Evolutionary conservation across 1,139 yeast species (phyloP).

Genomic region (Debaryomycetaceae sp.): DNA sequence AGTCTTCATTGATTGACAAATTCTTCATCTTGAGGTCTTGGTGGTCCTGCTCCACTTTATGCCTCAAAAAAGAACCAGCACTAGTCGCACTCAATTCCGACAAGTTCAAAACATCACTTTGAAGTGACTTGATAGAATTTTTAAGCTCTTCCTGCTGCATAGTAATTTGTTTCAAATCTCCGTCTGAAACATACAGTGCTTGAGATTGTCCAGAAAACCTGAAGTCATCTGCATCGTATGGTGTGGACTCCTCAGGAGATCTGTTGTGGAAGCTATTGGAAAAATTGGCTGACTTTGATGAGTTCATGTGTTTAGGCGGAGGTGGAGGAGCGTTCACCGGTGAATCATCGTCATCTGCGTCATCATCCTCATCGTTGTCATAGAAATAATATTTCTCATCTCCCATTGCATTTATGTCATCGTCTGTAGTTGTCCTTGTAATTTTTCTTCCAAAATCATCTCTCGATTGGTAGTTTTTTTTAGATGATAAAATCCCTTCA

Average conservation of each 20-base stretch:
- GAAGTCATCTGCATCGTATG: conserved; percentile 42
- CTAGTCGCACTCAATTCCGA: conserved; percentile 83
- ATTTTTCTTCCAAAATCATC: conserved; percentile 40
- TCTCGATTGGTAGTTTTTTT: conserved; percentile 26
- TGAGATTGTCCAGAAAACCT: conserved; percentile 24
- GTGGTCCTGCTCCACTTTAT: conserved; percentile 50
- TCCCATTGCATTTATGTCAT: conserved; percentile 20
- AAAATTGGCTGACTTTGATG: conserved; percentile 6
- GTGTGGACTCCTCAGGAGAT: conserved; percentile 12
- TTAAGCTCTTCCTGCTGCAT: conserved; percentile 39
- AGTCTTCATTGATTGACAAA: conserved; percentile 14
- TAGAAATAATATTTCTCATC: conserved; percentile 1
- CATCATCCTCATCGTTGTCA: conserved; percentile 18
- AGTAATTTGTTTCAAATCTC: conserved; percentile 26
- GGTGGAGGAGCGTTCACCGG: conserved; percentile 51
- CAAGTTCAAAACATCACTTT: conserved; percentile 46
- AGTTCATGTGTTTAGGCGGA: conserved; percentile 38
- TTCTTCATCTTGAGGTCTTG: conserved; percentile 19
- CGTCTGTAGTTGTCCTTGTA: conserved; percentile 20
- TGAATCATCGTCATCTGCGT: conserved; percentile 11
- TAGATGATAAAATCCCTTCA: conserved; percentile 35
- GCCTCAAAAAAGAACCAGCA: conserved; percentile 81
- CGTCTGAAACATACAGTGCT: conserved; percentile 20
- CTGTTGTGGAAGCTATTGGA: conserved; percentile 1
- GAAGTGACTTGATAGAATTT: conserved; percentile 41